phyloP scores from a whole-genome alignment of 169 alveolate species.

The Cryptosporidium andersoni region DNA sequence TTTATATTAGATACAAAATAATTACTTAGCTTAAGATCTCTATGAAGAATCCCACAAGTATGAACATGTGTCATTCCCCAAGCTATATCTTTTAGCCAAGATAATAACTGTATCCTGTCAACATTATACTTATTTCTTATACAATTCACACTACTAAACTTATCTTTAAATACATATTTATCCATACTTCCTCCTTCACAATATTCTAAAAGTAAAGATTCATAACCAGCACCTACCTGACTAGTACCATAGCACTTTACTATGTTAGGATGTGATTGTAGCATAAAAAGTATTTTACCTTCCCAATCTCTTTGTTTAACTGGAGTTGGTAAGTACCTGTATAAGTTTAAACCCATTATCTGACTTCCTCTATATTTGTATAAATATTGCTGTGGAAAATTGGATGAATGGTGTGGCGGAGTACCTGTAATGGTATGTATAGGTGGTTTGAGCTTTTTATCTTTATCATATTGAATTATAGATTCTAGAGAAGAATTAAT shows the following conservation, averaged over 20 bases:
- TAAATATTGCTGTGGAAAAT: conserved; percentile 37
- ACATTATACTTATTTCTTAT: conserved; percentile 28
- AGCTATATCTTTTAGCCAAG: conserved; percentile 76
- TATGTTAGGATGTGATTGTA: conserved; percentile 71
- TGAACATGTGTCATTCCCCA: conserved; percentile 75
- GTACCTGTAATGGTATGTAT: too few species aligned
- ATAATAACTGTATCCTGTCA: conserved; percentile 73
- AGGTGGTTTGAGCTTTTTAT: too few species aligned
- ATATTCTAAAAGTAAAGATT: conserved; percentile 72
- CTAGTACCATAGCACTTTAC: conserved; percentile 73
- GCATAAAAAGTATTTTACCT: conserved; percentile 72
- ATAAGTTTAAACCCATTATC: conserved; percentile 71
- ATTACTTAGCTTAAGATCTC: conserved; percentile 62
- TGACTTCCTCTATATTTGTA: conserved; percentile 71
- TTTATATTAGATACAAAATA: conserved; percentile 71
- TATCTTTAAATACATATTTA: conserved; percentile 40
- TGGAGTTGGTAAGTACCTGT: conserved; percentile 76
- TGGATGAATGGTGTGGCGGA: neutral
- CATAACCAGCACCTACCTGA: conserved; percentile 73
- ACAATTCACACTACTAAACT: conserved; percentile 1
- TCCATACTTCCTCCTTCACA: conserved; percentile 79
- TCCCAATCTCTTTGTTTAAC: conserved; percentile 76
- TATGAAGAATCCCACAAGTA: conserved; percentile 35
- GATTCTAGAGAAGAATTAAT: neutral
- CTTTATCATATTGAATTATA: neutral